Evolutionary conservation across 2,329 filamentous ascomycete genomes (phyloP), one percentile per base, ranked within the genome.

Genomic region (Alternaria hordeiaustralica): DNA sequence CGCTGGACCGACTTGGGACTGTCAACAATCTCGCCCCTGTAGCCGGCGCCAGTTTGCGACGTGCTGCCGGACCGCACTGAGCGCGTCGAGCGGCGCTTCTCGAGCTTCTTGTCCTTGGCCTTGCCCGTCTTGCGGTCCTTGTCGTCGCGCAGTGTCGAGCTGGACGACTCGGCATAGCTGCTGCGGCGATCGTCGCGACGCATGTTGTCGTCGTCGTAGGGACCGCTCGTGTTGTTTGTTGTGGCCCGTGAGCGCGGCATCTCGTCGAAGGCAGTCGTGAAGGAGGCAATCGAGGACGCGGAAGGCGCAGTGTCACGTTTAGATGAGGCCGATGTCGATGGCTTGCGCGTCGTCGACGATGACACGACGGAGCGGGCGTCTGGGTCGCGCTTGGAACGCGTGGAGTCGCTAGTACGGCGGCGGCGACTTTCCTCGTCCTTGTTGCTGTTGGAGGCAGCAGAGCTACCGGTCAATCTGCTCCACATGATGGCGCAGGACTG

Each of bases 191-290:
- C 73, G 41, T 76, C 70, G 64, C 70, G 70, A 56, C 71, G 68
- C 43, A 65, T 70, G 53, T 72, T 58, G 61, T 64, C 67, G 63
- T 78, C 69, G 26, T 77, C 70, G 76, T 79, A 76, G 53, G 75
- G 64, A 67, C 78, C 75, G 51, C 75, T 75, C 55, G 75, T 70
- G 36, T 62, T 58, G 58, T 51, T 46, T 41, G 50, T 44, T 8
- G 50, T 44, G 20, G 49, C 21, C 21, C 65, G 66, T 70, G 73
- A 68, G 63, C 69, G 66, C 49, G 71, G 67, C 65, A 72, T 72
- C 28, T 73, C 67, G 71, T 75, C 76, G 18, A 74, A 72, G 54
- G 80, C 81, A 45, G 82, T 83, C 20, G 73, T 79, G 71, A 80
- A 83, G 20, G 79, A 80, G 26, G 76, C 75, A 20, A 75, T 74